Percentiles rank a stretch among this genome's conserved stretches.
These are phyloP conservation scores for Amphicarpaea edgeworthii DNA, from an alignment of 306 rosid species.

Conservation along the genomic window DNA sequence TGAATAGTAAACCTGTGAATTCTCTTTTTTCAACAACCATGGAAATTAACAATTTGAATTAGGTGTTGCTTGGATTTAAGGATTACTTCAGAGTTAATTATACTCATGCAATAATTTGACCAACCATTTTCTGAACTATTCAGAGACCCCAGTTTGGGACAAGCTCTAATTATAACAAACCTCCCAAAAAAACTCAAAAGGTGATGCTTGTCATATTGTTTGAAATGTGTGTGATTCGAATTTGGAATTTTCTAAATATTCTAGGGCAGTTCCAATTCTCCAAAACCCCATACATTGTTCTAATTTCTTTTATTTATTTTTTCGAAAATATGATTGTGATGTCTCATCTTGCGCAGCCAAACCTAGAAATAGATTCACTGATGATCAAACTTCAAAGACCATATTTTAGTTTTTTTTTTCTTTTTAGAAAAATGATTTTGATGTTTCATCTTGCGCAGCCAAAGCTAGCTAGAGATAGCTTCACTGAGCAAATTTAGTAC, in stretches of 20 bases:
- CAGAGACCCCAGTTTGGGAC: conserved; percentile 47
- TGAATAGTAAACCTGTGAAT: conserved; percentile 13
- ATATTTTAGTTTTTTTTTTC: not conserved
- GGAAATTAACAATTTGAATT: conserved; percentile 41
- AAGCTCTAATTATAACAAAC: conserved; percentile 48
- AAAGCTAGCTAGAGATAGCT: conserved; percentile 33
- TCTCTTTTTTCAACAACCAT: conserved; percentile 45
- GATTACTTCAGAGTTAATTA: conserved; percentile 51
- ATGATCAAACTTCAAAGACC: conserved; percentile 42
- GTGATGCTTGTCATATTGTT: conserved; percentile 46
- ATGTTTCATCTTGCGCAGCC: conserved; percentile 53
- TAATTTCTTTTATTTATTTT: not conserved
- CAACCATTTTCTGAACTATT: conserved; percentile 32
- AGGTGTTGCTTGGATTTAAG: conserved; percentile 33
- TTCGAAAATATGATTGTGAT: conserved; percentile 46
- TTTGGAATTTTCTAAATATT: conserved; percentile 37
- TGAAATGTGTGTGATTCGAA: conserved; percentile 23
- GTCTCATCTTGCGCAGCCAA: conserved; percentile 54
- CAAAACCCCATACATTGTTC: conserved; percentile 5
- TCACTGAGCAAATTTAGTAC: conserved; percentile 28
- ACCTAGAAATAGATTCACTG: conserved; percentile 15
- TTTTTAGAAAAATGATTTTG: conserved; percentile 42
- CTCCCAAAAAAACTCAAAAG: conserved; percentile 45
- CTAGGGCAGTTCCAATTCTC: conserved; percentile 35
- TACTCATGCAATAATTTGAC: conserved; percentile 42